Evolutionary conservation across 805 yeast genomes (phyloP), one percentile per base, ranked within the genome.

Genomic region (Kuraishia hungarica): DNA sequence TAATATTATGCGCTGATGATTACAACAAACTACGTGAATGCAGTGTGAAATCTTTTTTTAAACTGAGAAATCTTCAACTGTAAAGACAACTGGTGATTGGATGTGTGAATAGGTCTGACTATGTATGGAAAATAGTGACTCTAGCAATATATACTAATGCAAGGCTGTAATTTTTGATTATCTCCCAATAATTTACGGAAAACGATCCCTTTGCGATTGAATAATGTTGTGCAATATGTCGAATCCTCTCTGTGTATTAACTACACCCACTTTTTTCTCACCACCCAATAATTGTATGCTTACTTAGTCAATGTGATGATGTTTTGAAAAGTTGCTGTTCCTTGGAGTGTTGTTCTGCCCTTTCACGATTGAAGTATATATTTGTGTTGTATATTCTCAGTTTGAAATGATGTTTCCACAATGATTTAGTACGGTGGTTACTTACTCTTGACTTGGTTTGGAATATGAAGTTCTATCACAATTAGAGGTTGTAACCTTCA

Each of bases 1-100:
- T 62, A 61, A 60, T 60, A 60, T 52, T 53, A 8, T 17, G 17
- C 11, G 43, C 43, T 35, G 43, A 35, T 15, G 11, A 3, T 13
- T 13, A 35, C 43, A 13, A 3, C 11, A 3, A n/a, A 7, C 43
- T 8, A 35, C n/a, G 8, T 35, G n/a, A 35, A 35, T 13, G 43
- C 43, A 35, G 11, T 7, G 17, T 35, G 43, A 15, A 6, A 35
- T 15, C n/a, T 10, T 35, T 35, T n/a, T 13, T 15, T 7, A 35
- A 35, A 35, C 43, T 35, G 43, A 10, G 43, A 35, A 35, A 35
- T 35, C 29, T 26, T 26, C 29, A 26, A 10, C 8, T 26, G 29
- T 6, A 26, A 10, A 5, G 10, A 26, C 10, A 10, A 26, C 29
- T 6, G 29, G 29, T 26, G 29, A 26, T 26, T 26, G 29, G 29